A percentile compares a stretch with the other conserved stretches of the same genome.
Conservation (phyloP, 306 rosid genomes). For the Heteromeles arbutifolia region DNA sequence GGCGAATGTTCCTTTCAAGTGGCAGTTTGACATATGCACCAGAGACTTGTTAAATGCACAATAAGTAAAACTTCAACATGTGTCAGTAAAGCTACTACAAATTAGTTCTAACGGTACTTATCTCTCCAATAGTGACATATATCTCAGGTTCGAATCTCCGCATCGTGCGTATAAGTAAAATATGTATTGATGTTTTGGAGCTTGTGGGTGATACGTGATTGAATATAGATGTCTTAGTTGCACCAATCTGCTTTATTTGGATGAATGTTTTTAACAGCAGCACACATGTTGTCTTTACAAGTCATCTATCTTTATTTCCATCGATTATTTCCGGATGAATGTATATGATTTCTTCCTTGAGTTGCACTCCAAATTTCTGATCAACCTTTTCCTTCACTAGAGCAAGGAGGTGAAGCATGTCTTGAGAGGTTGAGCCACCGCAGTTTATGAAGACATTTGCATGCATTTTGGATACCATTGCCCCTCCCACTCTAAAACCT, state of each 20-base stretch:
- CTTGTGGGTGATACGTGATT: too few species aligned
- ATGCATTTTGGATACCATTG: constrained; percentile 26
- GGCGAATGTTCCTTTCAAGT: too few species aligned
- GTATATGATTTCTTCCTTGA: constrained; percentile 18
- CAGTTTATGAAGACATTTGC: constrained; percentile 22
- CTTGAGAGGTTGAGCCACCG: constrained; percentile 30
- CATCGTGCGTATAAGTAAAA: too few species aligned
- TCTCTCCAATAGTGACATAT: too few species aligned
- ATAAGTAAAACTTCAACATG: too few species aligned
- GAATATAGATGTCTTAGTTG: background rate
- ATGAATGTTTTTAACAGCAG: background rate
- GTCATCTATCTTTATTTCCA: constrained; percentile 1
- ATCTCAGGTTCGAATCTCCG: too few species aligned
- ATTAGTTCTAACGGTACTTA: too few species aligned
- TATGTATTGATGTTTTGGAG: too few species aligned
- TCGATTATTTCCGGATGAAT: background rate
- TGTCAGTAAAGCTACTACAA: too few species aligned
- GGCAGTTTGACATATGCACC: too few species aligned
- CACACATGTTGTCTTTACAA: background rate
- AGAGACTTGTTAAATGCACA: too few species aligned
- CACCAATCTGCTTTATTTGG: background rate
- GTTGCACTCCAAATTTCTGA: constrained; percentile 18
- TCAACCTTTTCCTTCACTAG: constrained; percentile 23
- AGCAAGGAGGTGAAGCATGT: constrained; percentile 26
- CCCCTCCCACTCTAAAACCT: constrained; percentile 25